Evolutionary conservation across 2,329 filamentous ascomycete genomes (phyloP).

Genomic region (Iodosphaeria phyllophila): DNA sequence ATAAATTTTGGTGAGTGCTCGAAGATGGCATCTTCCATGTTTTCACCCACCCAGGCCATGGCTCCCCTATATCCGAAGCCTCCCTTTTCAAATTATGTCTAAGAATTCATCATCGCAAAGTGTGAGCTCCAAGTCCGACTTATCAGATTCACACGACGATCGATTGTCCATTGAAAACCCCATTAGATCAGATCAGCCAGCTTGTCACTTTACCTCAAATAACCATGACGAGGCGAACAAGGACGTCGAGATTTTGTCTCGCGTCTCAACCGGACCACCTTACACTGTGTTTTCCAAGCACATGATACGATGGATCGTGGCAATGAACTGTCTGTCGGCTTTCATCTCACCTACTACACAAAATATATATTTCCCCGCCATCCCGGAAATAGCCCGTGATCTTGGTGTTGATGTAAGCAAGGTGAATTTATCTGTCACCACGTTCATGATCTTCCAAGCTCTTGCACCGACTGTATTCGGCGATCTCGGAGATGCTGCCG

Average conservation of each 20-base stretch:
- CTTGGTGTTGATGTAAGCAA: slow-evolving; percentile 19
- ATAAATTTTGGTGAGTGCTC: too few relatives aligned
- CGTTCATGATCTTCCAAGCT: slow-evolving; percentile 46
- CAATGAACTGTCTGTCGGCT: slow-evolving; percentile 31
- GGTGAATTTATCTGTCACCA: slow-evolving; percentile 33
- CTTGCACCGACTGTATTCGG: slow-evolving; percentile 41
- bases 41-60: too few relatives aligned
- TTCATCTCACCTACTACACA: slow-evolving; percentile 39
- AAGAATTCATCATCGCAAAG: too few relatives aligned
- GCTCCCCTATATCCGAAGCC: too few relatives aligned
- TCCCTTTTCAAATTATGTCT: too few relatives aligned
- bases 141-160: too few relatives aligned
- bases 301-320: slow-evolving; percentile 31
- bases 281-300: slow-evolving; percentile 20
- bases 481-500: slow-evolving; percentile 39
- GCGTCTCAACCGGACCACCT: slow-evolving; percentile 18
- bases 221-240: slow-evolving; percentile 4
- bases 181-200: too few relatives aligned
- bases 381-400: slow-evolving; percentile 18
- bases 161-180: too few relatives aligned
- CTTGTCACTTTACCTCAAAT: too few relatives aligned
- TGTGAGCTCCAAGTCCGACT: too few relatives aligned
- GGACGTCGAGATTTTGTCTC: slow-evolving; percentile 16
- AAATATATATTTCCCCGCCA: slow-evolving; percentile 34
- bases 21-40: too few relatives aligned